Base-by-base conservation (phyloP, 2,329 filamentous ascomycete genomes). In the Verticillium dahliae region DNA sequence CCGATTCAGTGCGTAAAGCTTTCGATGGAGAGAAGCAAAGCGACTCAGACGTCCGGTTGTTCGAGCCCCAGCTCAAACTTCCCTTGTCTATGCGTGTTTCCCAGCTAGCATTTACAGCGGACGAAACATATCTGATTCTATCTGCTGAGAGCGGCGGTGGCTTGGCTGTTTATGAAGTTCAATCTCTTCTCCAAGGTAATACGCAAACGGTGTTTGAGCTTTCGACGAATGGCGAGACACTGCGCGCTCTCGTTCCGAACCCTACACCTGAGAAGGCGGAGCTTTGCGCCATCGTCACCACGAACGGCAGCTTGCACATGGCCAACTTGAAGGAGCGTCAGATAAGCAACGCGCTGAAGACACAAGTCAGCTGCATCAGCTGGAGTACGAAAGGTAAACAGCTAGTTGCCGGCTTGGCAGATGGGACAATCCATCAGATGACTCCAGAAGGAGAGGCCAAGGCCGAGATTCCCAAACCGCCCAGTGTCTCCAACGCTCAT, bases 371-470 rank as follows among this genome's bases (percentile, higher is more conserved):
- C 71, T 95, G 90, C 69, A 84, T 91, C 6, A 89, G 90, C 61
- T 99, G 96, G 95, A 99, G 95, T 73, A 89, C 86, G 63, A 91
- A 89, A 72, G 95, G 95, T 56, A 99, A 97, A 73, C 94, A 98
- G 72, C 80, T 99, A 54, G 88, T 96, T 55, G 93, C 91, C 67
- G 95, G 96, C 15, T 80, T 95, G 67, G 87, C 82, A 6, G 86
- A 97, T 74, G 95, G 95, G 62, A 88, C 87, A 13, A 87, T 90
- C 59, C 84, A 85, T 61, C 93, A 97, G 73, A 89, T 98, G 84
- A 92, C 90, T 7, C 91, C 90, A 0, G 85, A 91, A 68, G 94
- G 94, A 56, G 83, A 83, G 50, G 81, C 85, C 34, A 95, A 94
- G 75, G 92, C 83, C 39, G 82, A 88, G 59, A 90, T 99, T 56